Percentiles rank a stretch among this genome's conserved stretches.
Evolutionary conservation across 257 asterid genomes (phyloP).

Genomic region (Scutellaria barbata): DNA sequence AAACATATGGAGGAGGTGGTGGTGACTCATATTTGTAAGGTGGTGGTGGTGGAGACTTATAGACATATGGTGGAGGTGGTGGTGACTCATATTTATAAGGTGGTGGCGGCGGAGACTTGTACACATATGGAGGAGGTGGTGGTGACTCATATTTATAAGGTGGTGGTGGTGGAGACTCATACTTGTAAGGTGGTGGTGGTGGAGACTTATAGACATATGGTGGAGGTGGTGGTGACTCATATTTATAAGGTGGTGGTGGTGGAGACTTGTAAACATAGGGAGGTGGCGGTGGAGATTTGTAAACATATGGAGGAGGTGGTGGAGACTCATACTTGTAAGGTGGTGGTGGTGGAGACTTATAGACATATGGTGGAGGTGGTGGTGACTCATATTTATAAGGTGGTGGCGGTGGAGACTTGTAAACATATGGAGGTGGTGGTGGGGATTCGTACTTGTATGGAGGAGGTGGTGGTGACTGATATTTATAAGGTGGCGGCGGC

Average conservation of each 20-base stretch:
- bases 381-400: constrained; percentile 2
- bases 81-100: neutral
- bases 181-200: neutral
- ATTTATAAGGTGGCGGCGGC: neutral
- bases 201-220: neutral
- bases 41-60: neutral
- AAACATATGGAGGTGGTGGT: neutral
- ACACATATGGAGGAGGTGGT: too few species aligned
- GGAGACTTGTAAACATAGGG: neutral
- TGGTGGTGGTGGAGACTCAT: neutral
- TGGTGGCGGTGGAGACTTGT: neutral
- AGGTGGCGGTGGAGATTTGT: neutral
- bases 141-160: neutral
- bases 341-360: neutral
- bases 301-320: neutral
- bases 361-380: neutral
- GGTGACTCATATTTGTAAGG: neutral
- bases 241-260: neutral
- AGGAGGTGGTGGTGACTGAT: neutral
- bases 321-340: neutral
- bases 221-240: neutral
- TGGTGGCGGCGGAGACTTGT: neutral
- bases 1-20: neutral
- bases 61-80: neutral
- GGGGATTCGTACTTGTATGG: neutral